Evolutionary conservation across 495 filamentous ascomycete genomes (phyloP).

Genomic region (Penicillium ochrochloron): DNA sequence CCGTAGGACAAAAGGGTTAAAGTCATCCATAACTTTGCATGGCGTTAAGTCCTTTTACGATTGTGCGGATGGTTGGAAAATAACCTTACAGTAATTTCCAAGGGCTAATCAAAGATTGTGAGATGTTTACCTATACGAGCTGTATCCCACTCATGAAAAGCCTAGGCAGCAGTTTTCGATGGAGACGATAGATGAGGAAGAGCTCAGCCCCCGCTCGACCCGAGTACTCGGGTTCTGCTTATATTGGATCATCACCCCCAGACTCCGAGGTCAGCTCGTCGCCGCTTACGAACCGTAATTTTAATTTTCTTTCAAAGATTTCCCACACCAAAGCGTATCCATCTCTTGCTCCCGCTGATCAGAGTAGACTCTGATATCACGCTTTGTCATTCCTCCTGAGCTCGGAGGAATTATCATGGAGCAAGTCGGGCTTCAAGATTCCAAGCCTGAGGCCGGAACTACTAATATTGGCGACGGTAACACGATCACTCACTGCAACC

Average conservation of each 20-base stretch:
- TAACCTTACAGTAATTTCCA: no score
- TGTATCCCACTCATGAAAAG: neutral
- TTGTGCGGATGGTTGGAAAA: neutral
- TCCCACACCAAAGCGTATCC: neutral
- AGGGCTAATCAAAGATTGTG: no score
- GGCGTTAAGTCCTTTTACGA: no score
- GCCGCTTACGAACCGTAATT: no score
- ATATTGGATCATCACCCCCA: neutral
- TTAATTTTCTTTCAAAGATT: neutral
- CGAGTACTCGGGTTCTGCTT: neutral
- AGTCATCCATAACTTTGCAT: neutral
- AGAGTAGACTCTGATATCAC: neutral
- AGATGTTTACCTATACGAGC: neutral
- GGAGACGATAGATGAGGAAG: neutral
- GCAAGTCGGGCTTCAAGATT: neutral
- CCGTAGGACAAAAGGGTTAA: no score
- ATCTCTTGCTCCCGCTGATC: neutral
- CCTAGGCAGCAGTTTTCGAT: constrained; percentile 9
- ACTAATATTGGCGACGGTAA: constrained; percentile 17
- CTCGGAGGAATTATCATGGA: neutral
- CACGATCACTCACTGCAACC: constrained; percentile 27
- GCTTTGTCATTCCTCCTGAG: neutral
- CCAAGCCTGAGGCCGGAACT: neutral
- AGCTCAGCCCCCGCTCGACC: constrained; percentile 1
- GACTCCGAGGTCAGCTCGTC: no score